Base-by-base conservation (phyloP, 2,329 filamentous ascomycete genomes). In the Neofusicoccum parvum region DNA sequence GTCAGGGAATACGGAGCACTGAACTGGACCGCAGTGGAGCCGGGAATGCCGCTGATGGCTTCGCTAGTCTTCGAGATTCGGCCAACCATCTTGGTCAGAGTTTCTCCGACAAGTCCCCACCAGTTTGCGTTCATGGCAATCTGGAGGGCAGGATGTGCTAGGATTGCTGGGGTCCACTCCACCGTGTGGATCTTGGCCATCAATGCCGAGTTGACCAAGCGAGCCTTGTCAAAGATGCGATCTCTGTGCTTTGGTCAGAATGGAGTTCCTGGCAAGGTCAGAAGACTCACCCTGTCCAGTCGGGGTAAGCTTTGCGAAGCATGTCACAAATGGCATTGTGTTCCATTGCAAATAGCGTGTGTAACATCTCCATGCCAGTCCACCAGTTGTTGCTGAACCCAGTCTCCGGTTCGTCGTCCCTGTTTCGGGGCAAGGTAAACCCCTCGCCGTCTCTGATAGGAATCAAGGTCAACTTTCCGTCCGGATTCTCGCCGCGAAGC, bases 111-210 rank as follows among this genome's bases (percentile, higher is more conserved):
- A 5, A 82, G 67, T 3, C 80, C 80, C 78, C 79, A 82, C 80
- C 80, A 82, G 66, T 82, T 82, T 41, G 78, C 79, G 17, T 71
- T 71, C 81, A 82, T 81, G 56, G 69, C 74, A n/a, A 82, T 72
- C 62, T 82, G 65, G 1, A 82, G 72, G 0, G 74, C 74, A 23
- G 81, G 81, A 50, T 83, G 80, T 0, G 76, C 75, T 2, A 83
- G 74, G 37, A 83, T 82, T 3, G 80, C 81, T 1, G 80, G 81
- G 3, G 81, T 83, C 81, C 81, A 83, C 70, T 83, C 80, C 3
- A 82, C 76, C 0, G 81, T 83, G 67, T 83, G 81, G 48, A 83
- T 82, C 70, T 83, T 83, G 5, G 81, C 80, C 80, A 82, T 82
- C 9, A 83, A 71, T 0, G 80, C 80, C 54, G 76, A 81, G 67